Evolutionary conservation across 257 asterid genomes (phyloP).

Genomic region (Sherardia arvensis): DNA sequence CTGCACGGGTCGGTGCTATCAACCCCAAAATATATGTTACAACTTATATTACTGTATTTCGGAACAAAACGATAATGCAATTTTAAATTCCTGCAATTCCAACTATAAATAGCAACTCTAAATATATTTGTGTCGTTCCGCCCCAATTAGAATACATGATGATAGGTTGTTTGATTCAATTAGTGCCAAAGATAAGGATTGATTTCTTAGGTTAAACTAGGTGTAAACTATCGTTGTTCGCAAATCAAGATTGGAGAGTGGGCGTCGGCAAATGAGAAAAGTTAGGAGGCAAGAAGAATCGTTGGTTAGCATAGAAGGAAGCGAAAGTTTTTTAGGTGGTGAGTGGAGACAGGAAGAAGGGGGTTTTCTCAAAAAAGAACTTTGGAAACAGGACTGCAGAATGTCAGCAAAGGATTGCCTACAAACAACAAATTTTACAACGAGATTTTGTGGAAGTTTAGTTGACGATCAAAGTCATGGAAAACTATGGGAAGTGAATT

Average conservation of each 20-base stretch:
- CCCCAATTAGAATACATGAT: neutral
- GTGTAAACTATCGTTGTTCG: neutral
- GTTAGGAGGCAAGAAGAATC: slow-evolving; percentile 1
- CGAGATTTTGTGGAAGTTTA: neutral
- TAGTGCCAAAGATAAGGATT: no score
- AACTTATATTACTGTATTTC: no score
- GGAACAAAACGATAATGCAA: no score
- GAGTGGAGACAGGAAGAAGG: neutral
- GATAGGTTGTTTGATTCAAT: no score
- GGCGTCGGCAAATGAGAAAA: neutral
- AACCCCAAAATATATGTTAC: no score
- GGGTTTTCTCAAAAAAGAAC: neutral
- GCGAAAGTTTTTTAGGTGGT: slow-evolving; percentile 6
- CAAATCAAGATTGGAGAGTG: neutral
- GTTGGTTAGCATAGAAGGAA: neutral
- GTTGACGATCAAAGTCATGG: no score
- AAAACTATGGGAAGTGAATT: no score
- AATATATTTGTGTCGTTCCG: no score
- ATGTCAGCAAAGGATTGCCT: slow-evolving; percentile 50
- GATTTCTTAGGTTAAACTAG: neutral
- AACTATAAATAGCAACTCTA: no score
- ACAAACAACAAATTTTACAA: slow-evolving; percentile 31
- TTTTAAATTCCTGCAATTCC: no score
- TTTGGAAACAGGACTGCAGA: slow-evolving; percentile 52
- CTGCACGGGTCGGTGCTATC: no score